Conservation (phyloP, 1,139 yeast genomes). For the Geotrichum klebahnii region DNA sequence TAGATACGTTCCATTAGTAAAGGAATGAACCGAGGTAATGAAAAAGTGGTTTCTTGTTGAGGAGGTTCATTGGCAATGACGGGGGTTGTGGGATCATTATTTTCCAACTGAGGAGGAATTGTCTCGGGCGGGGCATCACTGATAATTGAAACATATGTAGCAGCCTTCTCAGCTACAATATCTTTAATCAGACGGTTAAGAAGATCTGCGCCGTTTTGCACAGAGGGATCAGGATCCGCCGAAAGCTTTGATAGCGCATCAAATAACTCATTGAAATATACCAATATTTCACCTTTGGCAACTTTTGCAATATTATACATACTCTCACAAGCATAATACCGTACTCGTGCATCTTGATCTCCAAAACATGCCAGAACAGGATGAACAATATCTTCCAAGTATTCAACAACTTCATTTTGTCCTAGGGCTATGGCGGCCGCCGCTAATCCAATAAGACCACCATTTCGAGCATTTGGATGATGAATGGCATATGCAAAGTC, state of each 20-base stretch:
- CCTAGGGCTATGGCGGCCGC: constrained; percentile 78
- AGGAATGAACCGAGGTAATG: constrained; percentile 84
- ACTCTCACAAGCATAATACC: constrained; percentile 96
- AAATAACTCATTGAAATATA: constrained; percentile 89
- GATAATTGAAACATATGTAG: constrained; percentile 80
- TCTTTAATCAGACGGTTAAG: constrained; percentile 88
- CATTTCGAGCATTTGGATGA: constrained; percentile 70
- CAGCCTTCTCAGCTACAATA: constrained; percentile 91
- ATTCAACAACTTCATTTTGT: constrained; percentile 61
- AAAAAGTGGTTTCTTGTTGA: constrained; percentile 59
- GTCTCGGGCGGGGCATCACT: constrained; percentile 40
- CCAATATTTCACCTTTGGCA: constrained; percentile 88
- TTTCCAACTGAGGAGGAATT: constrained; percentile 43
- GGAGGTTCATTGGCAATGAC: constrained; percentile 27
- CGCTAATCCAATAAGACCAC: constrained; percentile 72
- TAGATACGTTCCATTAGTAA: constrained; percentile 84
- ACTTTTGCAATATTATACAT: constrained; percentile 94
- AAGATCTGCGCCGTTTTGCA: constrained; percentile 92
- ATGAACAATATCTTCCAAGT: constrained; percentile 79
- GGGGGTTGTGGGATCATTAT: constrained; percentile 25
- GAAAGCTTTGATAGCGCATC: constrained; percentile 85
- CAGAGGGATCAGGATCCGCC: constrained; percentile 88
- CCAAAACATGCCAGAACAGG: constrained; percentile 95
- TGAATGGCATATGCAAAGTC: constrained; percentile 75
- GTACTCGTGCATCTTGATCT: constrained; percentile 91